phyloP scores from a whole-genome alignment of 2,329 filamentous ascomycete species.

The Alternaria sp. region DNA sequence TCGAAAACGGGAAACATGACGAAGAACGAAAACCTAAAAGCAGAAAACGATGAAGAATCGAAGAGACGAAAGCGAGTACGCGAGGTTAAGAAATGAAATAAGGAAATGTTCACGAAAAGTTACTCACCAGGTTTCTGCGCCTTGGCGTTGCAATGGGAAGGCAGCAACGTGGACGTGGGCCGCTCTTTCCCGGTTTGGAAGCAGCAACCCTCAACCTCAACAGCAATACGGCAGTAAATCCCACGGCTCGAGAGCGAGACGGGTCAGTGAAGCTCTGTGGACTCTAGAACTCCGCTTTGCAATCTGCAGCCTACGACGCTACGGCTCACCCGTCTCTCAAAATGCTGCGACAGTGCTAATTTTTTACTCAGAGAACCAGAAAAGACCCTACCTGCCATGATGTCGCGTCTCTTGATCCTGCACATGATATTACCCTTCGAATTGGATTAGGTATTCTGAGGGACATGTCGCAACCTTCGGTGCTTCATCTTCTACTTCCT shows the following conservation, averaged over 20 bases:
- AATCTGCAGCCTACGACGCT: not conserved
- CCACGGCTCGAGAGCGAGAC: conserved; percentile 33
- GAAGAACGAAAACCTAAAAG: too few species aligned
- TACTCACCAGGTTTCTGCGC: too few species aligned
- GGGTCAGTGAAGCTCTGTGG: conserved; percentile 8
- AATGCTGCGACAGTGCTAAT: conserved; percentile 59
- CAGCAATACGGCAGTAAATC: conserved; percentile 26
- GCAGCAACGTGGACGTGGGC: too few species aligned
- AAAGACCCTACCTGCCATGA: conserved; percentile 48
- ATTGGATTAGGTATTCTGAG: conserved; percentile 2
- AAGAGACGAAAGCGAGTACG: too few species aligned
- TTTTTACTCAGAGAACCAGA: conserved; percentile 58
- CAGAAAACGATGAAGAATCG: too few species aligned
- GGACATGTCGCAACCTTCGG: conserved; percentile 5
- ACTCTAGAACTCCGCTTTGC: conserved; percentile 20
- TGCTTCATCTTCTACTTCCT: conserved; percentile 41
- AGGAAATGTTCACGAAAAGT: too few species aligned
- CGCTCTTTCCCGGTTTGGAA: conserved; percentile 56
- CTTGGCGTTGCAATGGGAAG: too few species aligned
- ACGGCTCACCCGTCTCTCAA: conserved; percentile 27
- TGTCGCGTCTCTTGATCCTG: conserved; percentile 24
- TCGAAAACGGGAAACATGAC: too few species aligned
- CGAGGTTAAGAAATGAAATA: too few species aligned
- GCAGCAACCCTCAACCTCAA: conserved; percentile 59
- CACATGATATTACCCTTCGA: conserved; percentile 31